Evolutionary conservation across 177 flowering plant genomes (phyloP).

Genomic region (Tripterygium wilfordii): DNA sequence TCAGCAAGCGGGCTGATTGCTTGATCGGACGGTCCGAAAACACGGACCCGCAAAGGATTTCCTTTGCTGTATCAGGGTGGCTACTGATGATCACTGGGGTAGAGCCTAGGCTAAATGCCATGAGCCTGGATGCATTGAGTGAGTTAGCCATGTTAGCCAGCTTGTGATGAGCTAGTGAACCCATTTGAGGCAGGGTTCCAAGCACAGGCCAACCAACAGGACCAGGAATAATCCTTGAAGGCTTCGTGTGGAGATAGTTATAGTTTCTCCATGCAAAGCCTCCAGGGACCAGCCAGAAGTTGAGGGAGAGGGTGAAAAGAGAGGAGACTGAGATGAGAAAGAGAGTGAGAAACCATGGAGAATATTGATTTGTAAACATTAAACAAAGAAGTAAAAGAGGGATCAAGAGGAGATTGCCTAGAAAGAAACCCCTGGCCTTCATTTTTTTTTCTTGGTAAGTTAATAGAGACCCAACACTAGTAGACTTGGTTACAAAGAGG

Average conservation of each 20-base stretch:
- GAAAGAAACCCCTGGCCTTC: constrained; percentile 12
- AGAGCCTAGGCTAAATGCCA: constrained; percentile 65
- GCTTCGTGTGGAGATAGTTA: not conserved
- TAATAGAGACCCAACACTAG: not conserved
- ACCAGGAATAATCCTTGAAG: constrained; percentile 31
- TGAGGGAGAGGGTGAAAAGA: constrained; percentile 24
- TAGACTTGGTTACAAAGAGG: too few species aligned
- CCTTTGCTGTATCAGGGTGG: constrained; percentile 74
- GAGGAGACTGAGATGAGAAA: constrained; percentile 12
- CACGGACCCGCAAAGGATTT: constrained; percentile 51
- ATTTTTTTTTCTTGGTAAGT: not conserved
- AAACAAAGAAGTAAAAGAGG: constrained; percentile 23
- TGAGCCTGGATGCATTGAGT: constrained; percentile 43
- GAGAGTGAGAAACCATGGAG: constrained; percentile 19
- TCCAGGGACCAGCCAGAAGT: constrained; percentile 54
- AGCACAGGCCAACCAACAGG: constrained; percentile 66
- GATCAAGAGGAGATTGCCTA: constrained; percentile 23
- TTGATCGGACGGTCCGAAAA: constrained; percentile 78
- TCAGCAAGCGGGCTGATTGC: constrained; percentile 51
- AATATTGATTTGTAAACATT: constrained; percentile 11
- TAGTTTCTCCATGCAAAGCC: constrained; percentile 71
- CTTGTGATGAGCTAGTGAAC: constrained; percentile 57
- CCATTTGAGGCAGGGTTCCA: constrained; percentile 53
- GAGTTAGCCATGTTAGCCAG: constrained; percentile 46
- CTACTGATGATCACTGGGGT: constrained; percentile 64